Evolutionary conservation across 148 eudicot genomes (phyloP).

Genomic region (Fagopyrum tataricum): DNA sequence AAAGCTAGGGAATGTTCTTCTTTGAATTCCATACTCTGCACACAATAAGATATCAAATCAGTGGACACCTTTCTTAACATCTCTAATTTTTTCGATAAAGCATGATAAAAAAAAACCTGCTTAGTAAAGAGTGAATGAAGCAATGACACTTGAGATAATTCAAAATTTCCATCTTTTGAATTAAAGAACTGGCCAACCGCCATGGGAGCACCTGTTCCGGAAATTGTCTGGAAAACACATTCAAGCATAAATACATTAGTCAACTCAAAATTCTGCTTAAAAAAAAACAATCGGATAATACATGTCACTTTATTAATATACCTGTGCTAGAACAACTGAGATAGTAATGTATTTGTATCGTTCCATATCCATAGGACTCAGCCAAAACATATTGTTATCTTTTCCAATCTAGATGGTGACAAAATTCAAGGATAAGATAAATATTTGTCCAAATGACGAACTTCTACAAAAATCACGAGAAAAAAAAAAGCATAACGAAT

Average conservation of each 20-base stretch:
- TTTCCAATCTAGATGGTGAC: slow-evolving; percentile 63
- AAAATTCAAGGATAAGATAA: neutral
- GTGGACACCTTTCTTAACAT: neutral
- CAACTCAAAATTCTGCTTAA: slow-evolving; percentile 13
- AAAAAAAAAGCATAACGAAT: neutral
- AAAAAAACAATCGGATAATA: neutral
- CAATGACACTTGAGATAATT: slow-evolving; percentile 42
- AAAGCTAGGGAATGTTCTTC: slow-evolving; percentile 93
- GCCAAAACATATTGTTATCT: slow-evolving; percentile 87
- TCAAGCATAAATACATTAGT: slow-evolving; percentile 5
- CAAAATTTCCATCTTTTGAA: slow-evolving; percentile 44
- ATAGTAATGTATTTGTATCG: slow-evolving; percentile 88
- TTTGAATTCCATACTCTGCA: slow-evolving; percentile 56
- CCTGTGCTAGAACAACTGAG: slow-evolving; percentile 97
- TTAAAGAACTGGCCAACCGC: slow-evolving; percentile 93
- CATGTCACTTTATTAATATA: slow-evolving; percentile 24
- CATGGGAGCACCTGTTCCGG: slow-evolving; percentile 96
- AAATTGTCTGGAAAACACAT: slow-evolving; percentile 52
- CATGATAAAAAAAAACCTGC: slow-evolving; percentile 38
- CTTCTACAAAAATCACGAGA: neutral
- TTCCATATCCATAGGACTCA: slow-evolving; percentile 59
- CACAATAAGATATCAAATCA: slow-evolving; percentile 18
- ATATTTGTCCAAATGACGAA: neutral
- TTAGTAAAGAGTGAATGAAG: slow-evolving; percentile 49
- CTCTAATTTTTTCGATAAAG: neutral